A percentile compares a stretch with the other conserved stretches of the same genome.
Conservation (phyloP, 2,329 filamentous ascomycete species). For the Aspergillus flavus region DNA sequence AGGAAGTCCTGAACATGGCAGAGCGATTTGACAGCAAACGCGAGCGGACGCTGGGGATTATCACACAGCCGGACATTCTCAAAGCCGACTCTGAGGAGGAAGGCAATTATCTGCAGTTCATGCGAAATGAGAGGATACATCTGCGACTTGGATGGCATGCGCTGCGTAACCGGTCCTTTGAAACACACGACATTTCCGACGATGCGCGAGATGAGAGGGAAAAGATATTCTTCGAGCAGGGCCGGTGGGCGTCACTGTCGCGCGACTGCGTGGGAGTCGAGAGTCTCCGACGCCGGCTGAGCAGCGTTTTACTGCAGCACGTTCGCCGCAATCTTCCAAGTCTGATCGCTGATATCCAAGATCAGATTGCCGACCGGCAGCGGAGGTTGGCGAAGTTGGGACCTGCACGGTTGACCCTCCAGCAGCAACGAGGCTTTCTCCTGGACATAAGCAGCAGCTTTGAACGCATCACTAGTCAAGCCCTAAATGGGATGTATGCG, state of each 20-base stretch:
- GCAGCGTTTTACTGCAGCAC: conserved; percentile 36
- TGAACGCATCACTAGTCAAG: conserved; percentile 40
- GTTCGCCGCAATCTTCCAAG: conserved; percentile 34
- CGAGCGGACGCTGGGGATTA: conserved; percentile 46
- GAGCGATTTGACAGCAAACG: conserved; percentile 35
- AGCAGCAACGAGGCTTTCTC: conserved; percentile 30
- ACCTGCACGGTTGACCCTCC: conserved; percentile 23
- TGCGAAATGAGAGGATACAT: conserved; percentile 44
- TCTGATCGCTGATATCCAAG: conserved; percentile 41
- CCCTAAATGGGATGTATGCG: conserved; percentile 45
- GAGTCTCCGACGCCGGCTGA: conserved; percentile 41
- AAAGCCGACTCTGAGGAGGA: conserved; percentile 40
- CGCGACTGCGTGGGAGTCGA: conserved; percentile 35
- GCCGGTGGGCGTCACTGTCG: conserved; percentile 30
- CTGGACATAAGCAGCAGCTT: conserved; percentile 42
- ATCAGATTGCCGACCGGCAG: conserved; percentile 38
- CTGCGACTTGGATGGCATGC: conserved; percentile 55
- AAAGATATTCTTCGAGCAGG: conserved; percentile 35
- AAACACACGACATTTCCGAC: conserved; percentile 32
- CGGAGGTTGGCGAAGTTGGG: conserved; percentile 28
- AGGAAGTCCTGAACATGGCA: conserved; percentile 57
- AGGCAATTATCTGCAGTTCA: conserved; percentile 36
- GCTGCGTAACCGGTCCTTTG: conserved; percentile 47
- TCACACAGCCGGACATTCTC: conserved; percentile 52
- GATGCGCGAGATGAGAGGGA: conserved; percentile 36